Percentiles rank a stretch among this genome's conserved stretches.
Conservation (phyloP, 2,329 filamentous ascomycete species). For the Trichoderma sp. region DNA sequence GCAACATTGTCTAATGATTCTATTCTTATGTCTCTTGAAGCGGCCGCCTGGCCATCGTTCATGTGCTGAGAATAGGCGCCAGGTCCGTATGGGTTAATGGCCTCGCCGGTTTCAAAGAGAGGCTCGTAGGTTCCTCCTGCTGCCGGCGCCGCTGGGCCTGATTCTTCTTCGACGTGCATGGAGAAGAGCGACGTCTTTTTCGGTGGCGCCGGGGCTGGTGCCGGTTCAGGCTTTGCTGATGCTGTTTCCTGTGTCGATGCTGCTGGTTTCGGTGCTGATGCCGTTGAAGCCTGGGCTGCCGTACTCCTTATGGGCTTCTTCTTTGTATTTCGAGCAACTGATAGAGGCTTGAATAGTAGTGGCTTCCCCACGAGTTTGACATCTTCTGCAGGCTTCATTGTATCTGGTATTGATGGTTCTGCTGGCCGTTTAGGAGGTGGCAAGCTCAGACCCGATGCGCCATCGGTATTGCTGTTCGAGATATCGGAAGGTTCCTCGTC, state of each 20-base stretch:
- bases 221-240: conserved; percentile 30
- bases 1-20: conserved; percentile 73
- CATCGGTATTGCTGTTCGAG: conserved; percentile 29
- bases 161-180: conserved; percentile 51
- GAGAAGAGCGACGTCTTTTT: conserved; percentile 73
- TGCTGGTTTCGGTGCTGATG: conserved; percentile 23
- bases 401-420: conserved; percentile 56
- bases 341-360: conserved; percentile 87
- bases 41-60: conserved; percentile 35
- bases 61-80: conserved; percentile 41
- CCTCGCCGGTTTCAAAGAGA: conserved; percentile 48
- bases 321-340: conserved; percentile 76
- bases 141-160: conserved; percentile 33
- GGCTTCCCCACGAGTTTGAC: conserved; percentile 76
- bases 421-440: conserved; percentile 48
- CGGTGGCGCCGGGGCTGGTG: conserved; percentile 35
- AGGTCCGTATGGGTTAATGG: conserved; percentile 30
- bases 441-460: conserved; percentile 39
- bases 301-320: conserved; percentile 51
- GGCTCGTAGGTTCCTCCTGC: conserved; percentile 52
- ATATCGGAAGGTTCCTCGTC: conserved; percentile 42
- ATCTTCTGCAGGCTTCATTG: conserved; percentile 63
- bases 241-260: not conserved
- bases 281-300: conserved; percentile 29
- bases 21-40: conserved; percentile 35